phyloP scores from a whole-genome alignment of 169 alveolate genomes.

The Babesia sp. region DNA sequence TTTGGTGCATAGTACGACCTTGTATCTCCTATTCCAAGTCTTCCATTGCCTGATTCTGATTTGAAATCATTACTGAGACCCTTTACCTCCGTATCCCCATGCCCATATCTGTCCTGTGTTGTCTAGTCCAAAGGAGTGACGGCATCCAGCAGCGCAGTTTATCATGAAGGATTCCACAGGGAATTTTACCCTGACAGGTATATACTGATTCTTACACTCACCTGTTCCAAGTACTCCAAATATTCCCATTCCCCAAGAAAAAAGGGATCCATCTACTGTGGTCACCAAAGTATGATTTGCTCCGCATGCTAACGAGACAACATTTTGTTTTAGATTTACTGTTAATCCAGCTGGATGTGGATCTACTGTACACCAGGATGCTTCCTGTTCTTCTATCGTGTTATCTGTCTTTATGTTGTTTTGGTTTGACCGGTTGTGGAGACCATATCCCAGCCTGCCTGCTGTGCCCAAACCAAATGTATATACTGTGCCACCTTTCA shows the following conservation, averaged over 20 bases:
- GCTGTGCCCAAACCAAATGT: slow-evolving; percentile 79
- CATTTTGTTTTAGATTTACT: slow-evolving; percentile 52
- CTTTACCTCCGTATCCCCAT: slow-evolving; percentile 80
- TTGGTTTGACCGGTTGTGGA: slow-evolving; percentile 18
- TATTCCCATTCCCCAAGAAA: slow-evolving; percentile 80
- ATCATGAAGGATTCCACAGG: slow-evolving; percentile 47
- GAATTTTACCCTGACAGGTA: slow-evolving; percentile 70
- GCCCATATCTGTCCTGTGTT: slow-evolving; percentile 64
- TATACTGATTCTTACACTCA: slow-evolving; percentile 52
- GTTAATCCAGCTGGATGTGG: slow-evolving; percentile 76
- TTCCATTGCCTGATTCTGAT: slow-evolving; percentile 69
- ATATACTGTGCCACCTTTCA: slow-evolving; percentile 74
- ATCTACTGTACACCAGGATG: slow-evolving; percentile 78
- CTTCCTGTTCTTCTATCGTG: background rate
- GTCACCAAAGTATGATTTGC: slow-evolving; percentile 78
- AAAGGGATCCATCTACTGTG: slow-evolving; percentile 72
- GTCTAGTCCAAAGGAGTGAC: slow-evolving; percentile 75
- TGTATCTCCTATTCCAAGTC: slow-evolving; percentile 81
- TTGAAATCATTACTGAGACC: too few species aligned
- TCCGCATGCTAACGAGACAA: slow-evolving; percentile 79
- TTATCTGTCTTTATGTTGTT: background rate
- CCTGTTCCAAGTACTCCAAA: slow-evolving; percentile 85
- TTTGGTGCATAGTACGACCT: slow-evolving; percentile 67
- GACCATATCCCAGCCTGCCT: slow-evolving; percentile 75
- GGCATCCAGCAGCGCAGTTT: slow-evolving; percentile 69